phyloP scores from a whole-genome alignment of 495 filamentous ascomycete species.

The Penicillium canariense region DNA sequence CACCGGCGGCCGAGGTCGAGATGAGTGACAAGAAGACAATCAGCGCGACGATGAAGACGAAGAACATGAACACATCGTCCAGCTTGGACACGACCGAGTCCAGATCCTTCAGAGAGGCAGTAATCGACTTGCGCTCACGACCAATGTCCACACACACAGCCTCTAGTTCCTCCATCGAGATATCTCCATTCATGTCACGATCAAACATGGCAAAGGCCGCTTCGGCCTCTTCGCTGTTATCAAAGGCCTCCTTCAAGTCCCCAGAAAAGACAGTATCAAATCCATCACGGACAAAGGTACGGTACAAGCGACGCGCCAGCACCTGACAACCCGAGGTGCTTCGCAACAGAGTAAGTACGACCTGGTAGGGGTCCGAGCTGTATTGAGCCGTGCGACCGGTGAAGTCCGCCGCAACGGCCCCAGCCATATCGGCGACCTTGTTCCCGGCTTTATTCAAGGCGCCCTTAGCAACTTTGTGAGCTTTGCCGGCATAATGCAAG shows the following conservation, averaged over 20 bases:
- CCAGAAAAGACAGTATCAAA: constrained; percentile 72
- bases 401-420: constrained; percentile 91
- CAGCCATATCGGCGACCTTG: constrained; percentile 84
- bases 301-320: constrained; percentile 88
- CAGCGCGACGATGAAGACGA: constrained; percentile 73
- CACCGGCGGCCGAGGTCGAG: constrained; percentile 81
- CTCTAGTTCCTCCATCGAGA: constrained; percentile 93
- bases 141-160: constrained; percentile 93
- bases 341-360: constrained; percentile 69
- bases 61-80: constrained; percentile 82
- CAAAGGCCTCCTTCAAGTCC: constrained; percentile 77
- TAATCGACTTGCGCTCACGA: constrained; percentile 91
- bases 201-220: constrained; percentile 93
- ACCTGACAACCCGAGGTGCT: constrained; percentile 75
- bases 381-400: constrained; percentile 73
- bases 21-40: constrained; percentile 88
- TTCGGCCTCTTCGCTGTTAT: constrained; percentile 83
- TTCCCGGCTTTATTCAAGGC: constrained; percentile 76
- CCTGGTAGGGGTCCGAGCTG: constrained; percentile 80
- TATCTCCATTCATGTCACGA: constrained; percentile 95
- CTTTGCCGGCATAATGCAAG: constrained; percentile 60
- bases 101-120: constrained; percentile 88
- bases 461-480: constrained; percentile 66
- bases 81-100: constrained; percentile 94
- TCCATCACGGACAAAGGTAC: constrained; percentile 75